A percentile compares a stretch with the other conserved stretches of the same genome.
phyloP scores from a whole-genome alignment of 1,139 yeast genomes.

The Yamadazyma blattariae region DNA sequence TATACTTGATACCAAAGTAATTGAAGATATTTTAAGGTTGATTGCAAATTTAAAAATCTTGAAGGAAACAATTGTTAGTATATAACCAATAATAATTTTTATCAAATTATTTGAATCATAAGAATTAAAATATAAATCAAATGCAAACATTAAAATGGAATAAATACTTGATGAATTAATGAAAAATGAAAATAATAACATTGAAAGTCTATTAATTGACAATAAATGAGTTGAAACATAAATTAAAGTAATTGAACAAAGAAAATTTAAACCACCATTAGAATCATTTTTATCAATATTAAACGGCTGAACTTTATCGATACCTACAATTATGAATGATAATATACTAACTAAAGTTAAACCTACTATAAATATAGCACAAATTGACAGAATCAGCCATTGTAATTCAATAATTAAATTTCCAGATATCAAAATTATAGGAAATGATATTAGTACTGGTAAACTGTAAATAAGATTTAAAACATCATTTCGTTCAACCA shows the following conservation, averaged over 20 bases:
- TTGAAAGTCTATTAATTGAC: constrained; percentile 21
- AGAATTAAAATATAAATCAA: constrained; percentile 18
- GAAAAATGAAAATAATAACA: constrained; percentile 25
- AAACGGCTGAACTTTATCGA: constrained; percentile 7
- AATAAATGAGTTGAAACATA: constrained; percentile 18
- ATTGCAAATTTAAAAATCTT: constrained; percentile 9
- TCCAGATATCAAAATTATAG: constrained; percentile 1
- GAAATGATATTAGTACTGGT: constrained; percentile 4
- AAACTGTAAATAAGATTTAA: constrained; percentile 3
- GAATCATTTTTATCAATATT: neutral
- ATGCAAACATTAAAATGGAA: constrained; percentile 21
- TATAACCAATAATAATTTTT: constrained; percentile 17
- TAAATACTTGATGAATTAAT: constrained; percentile 26
- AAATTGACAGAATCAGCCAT: neutral
- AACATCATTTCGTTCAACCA: constrained; percentile 4
- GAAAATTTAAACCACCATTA: constrained; percentile 3
- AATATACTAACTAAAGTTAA: constrained; percentile 1
- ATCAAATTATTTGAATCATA: neutral
- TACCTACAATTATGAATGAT: constrained; percentile 1
- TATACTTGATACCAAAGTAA: neutral
- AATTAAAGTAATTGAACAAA: constrained; percentile 2
- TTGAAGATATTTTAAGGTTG: constrained; percentile 1
- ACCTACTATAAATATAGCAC: neutral
- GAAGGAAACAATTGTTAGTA: constrained; percentile 16
- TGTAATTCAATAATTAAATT: neutral